A percentile compares a stretch with the other conserved stretches of the same genome.
phyloP scores from a whole-genome alignment of 2,329 filamentous ascomycete genomes.

The Scortechinia acanthostroma region DNA sequence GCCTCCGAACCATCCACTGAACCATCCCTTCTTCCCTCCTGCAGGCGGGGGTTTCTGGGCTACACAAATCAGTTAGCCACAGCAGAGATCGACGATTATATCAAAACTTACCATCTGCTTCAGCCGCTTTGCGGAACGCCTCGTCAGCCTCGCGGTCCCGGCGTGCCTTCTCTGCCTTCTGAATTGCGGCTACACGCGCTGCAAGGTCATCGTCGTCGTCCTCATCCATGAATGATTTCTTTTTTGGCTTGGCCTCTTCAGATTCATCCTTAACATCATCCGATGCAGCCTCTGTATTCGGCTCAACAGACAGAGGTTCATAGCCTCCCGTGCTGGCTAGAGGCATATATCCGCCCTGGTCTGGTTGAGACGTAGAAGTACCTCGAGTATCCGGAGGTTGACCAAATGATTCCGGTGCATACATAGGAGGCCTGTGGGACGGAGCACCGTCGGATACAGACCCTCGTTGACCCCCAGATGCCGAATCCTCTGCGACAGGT shows the following conservation, averaged over 20 bases:
- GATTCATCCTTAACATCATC: slow-evolving; percentile 35
- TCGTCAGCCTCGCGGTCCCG: slow-evolving; percentile 77
- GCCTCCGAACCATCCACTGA: slow-evolving; percentile 50
- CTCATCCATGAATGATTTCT: slow-evolving; percentile 76
- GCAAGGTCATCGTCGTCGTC: slow-evolving; percentile 67
- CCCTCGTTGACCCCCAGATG: neutral
- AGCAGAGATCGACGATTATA: neutral
- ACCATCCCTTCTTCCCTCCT: slow-evolving; percentile 83
- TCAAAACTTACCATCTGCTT: slow-evolving; percentile 55
- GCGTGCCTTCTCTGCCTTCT: slow-evolving; percentile 55
- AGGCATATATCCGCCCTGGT: slow-evolving; percentile 20
- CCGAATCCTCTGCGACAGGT: neutral
- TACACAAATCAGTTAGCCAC: slow-evolving; percentile 34
- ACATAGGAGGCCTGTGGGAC: neutral
- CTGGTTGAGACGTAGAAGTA: neutral
- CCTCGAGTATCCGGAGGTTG: neutral
- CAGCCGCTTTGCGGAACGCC: slow-evolving; percentile 77
- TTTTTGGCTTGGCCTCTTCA: slow-evolving; percentile 45
- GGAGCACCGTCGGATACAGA: no score
- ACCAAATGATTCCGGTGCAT: neutral
- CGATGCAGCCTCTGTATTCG: slow-evolving; percentile 43
- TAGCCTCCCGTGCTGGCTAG: slow-evolving; percentile 60
- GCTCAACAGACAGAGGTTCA: slow-evolving; percentile 48
- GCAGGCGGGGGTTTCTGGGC: slow-evolving; percentile 50
- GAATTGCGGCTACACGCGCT: slow-evolving; percentile 30